These are phyloP conservation scores for Monilinia laxa DNA, from an alignment of 2,329 filamentous ascomycete species.

Conservation along the genomic window DNA sequence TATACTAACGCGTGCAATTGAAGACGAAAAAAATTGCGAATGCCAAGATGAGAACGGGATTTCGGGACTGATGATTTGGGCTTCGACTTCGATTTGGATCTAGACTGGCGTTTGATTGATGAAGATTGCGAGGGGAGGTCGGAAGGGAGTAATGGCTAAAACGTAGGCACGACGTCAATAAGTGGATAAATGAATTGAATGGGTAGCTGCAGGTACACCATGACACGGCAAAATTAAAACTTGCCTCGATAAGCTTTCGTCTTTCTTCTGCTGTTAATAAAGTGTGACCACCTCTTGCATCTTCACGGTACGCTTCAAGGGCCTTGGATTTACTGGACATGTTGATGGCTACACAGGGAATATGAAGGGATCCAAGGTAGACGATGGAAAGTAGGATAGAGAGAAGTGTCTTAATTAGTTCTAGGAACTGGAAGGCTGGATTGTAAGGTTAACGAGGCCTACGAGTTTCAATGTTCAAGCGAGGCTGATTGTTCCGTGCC, in stretches of 20 bases:
- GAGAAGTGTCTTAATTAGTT: constrained; percentile 12
- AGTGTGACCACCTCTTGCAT: constrained; percentile 47
- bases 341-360: constrained; percentile 9
- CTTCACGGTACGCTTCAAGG: constrained; percentile 45
- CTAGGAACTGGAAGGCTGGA: constrained; percentile 15
- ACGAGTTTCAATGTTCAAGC: constrained; percentile 20
- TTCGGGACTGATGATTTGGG: constrained; percentile 30
- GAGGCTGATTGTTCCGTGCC: constrained; percentile 14
- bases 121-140: constrained; percentile 31
- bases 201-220: constrained; percentile 20
- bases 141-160: constrained; percentile 40
- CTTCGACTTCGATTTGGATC: constrained; percentile 33
- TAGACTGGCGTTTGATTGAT: constrained; percentile 23
- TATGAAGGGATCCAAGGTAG: not conserved
- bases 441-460: constrained; percentile 13
- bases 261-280: constrained; percentile 47
- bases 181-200: constrained; percentile 24
- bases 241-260: constrained; percentile 48
- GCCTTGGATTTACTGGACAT: constrained; percentile 20
- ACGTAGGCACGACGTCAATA: constrained; percentile 23
- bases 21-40: constrained; percentile 60
- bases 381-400: not conserved
- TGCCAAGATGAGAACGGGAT: constrained; percentile 47
- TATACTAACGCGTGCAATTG: constrained; percentile 68
- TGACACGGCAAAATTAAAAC: constrained; percentile 23